A percentile compares a stretch with the other conserved stretches of the same genome.
Conservation (phyloP, 768 basidiomycete species). For the Asterophora lycoperdoides region DNA sequence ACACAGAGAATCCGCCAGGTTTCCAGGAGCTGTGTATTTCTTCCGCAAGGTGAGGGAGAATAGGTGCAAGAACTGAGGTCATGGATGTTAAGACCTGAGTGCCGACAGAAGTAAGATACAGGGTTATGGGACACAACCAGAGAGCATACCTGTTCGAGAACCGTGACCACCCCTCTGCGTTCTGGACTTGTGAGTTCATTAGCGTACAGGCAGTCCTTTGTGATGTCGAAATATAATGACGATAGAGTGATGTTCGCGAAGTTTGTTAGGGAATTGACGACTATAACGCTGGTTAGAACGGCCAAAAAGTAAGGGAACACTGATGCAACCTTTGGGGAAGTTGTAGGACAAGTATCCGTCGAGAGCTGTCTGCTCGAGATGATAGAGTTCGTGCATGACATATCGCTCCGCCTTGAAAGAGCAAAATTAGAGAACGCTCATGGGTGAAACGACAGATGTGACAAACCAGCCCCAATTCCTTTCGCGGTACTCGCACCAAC, state of each 20-base stretch:
- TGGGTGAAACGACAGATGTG: background rate
- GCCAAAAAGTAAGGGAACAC: constrained; percentile 3
- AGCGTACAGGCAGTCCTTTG: constrained; percentile 87
- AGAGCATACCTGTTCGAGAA: constrained; percentile 57
- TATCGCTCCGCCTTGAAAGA: constrained; percentile 69
- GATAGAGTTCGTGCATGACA: constrained; percentile 79
- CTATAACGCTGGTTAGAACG: constrained; percentile 32
- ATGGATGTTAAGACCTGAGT: constrained; percentile 64
- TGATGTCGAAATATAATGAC: constrained; percentile 87
- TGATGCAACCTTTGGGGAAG: constrained; percentile 70
- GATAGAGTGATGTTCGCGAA: constrained; percentile 86
- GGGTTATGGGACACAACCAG: background rate
- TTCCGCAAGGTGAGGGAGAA: constrained; percentile 88
- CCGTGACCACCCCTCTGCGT: constrained; percentile 64
- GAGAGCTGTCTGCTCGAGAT: constrained; percentile 61
- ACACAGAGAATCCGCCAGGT: constrained; percentile 52
- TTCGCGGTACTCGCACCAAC: constrained; percentile 35
- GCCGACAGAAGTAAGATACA: constrained; percentile 8
- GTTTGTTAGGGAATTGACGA: constrained; percentile 63
- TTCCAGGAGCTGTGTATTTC: constrained; percentile 62
- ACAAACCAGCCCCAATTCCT: constrained; percentile 64
- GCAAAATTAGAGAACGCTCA: background rate
- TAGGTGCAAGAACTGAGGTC: constrained; percentile 72
- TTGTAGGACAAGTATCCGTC: constrained; percentile 70
- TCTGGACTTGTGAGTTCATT: constrained; percentile 44